Evolutionary conservation across 2,329 filamentous ascomycete species (phyloP), one percentile per base, ranked within the genome.

Genomic region (Hirsutella minnesotensis): DNA sequence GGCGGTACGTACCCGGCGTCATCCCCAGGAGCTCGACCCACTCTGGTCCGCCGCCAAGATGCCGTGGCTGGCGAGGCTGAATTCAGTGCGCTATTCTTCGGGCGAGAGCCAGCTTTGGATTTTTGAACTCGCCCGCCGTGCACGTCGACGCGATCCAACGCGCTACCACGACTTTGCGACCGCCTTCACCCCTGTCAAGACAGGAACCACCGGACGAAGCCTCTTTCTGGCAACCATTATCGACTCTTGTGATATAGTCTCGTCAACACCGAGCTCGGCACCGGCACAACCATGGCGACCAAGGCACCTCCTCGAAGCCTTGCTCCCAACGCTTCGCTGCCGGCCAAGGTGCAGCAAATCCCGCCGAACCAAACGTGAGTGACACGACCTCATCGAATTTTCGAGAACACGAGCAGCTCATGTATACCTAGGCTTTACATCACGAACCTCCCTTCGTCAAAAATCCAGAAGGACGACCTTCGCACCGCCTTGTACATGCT

Each of bases 401-500:
- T n/a, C n/a, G n/a, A n/a, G n/a, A n/a, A n/a, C n/a, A n/a, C n/a
- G n/a, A n/a, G n/a, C n/a, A n/a, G n/a, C n/a, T n/a, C n/a, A n/a
- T n/a, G n/a, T n/a, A 39, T 47, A n/a, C 9, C 2, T 39, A 94
- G 86, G 9, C 76, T 98, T 49, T 98, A 96, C 60, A 75, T 94
- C 54, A 84, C 80, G 41, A 95, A 95, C 56, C 75, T 98, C 3
- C 75, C 75, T 1, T 87, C 86, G 19, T 78, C 88, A 47, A 95
- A 95, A 67, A 78, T 96, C 49, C 85, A 84, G 56, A 98, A 96
- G 63, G 72, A 77, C 47, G 89, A 96, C 60, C 67, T 98, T 35
- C 81, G 88, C 55, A 83, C 86, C 38, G 83, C 83, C 5, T 74
- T 98, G 24, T 98, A 98, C 67, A 85, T 88, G 62, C 75, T 96